These are phyloP conservation scores for Sporisorium scitamineum DNA, from an alignment of 1,284 basidiomycete species.

Conservation along the genomic window DNA sequence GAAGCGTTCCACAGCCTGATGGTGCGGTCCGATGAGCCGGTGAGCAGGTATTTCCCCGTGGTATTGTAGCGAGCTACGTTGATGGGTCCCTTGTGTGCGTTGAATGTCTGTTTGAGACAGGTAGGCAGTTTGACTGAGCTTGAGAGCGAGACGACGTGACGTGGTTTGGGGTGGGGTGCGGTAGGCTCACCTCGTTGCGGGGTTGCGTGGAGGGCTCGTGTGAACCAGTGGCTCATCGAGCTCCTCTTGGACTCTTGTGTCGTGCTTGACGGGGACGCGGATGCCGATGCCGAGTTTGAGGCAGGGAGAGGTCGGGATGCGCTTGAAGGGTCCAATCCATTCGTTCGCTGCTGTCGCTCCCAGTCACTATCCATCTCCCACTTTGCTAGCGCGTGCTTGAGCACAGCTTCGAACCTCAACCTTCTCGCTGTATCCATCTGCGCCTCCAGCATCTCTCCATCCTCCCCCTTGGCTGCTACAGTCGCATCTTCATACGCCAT, in stretches of 20 bases:
- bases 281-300: not conserved
- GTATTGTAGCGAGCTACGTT: conserved; percentile 70
- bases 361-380: conserved; percentile 60
- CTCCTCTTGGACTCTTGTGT: not conserved
- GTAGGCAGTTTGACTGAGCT: conserved; percentile 44
- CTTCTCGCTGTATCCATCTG: conserved; percentile 39
- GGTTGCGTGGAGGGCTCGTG: conserved; percentile 25
- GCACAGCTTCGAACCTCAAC: conserved; percentile 43
- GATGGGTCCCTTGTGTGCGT: conserved; percentile 66
- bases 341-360: conserved; percentile 42
- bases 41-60: conserved; percentile 83
- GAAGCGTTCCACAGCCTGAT: conserved; percentile 90
- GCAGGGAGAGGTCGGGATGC: conserved; percentile 6
- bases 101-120: conserved; percentile 24
- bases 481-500: conserved; percentile 20
- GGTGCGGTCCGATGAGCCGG: conserved; percentile 89
- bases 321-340: conserved; percentile 32
- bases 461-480: not conserved
- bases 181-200: conserved; percentile 27
- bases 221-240: conserved; percentile 26
- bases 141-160: conserved; percentile 35
- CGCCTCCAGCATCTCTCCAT: conserved; percentile 19
- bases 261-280: not conserved
- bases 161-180: conserved; percentile 4
- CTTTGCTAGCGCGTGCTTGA: conserved; percentile 44